Evolutionary conservation across 805 yeast genomes (phyloP).

Genomic region (Danielia oregonensis): DNA sequence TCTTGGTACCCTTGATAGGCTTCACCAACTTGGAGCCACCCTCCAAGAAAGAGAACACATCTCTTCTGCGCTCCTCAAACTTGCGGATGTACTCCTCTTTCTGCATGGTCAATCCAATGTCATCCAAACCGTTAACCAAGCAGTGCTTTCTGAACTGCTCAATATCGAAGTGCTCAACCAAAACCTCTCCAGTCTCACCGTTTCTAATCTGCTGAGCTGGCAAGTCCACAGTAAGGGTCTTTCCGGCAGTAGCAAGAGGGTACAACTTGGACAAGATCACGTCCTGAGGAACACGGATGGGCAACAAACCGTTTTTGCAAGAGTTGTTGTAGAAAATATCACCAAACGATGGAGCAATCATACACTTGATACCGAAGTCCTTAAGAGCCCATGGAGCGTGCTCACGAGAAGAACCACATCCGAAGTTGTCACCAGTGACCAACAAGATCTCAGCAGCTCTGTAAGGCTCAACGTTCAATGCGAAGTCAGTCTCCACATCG

Average conservation of each 20-base stretch:
- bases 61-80: constrained; percentile 76
- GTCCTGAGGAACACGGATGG: constrained; percentile 84
- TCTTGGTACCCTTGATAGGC: constrained; percentile 68
- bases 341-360: constrained; percentile 97
- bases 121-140: constrained; percentile 90
- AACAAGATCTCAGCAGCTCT: constrained; percentile 75
- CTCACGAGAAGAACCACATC: constrained; percentile 98
- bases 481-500: constrained; percentile 82
- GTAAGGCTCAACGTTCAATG: constrained; percentile 82
- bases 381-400: constrained; percentile 99
- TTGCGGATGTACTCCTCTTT: constrained; percentile 72
- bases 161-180: constrained; percentile 80
- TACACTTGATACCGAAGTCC: constrained; percentile 93
- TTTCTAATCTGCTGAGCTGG: constrained; percentile 79
- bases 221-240: constrained; percentile 72
- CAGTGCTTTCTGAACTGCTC: constrained; percentile 95
- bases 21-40: constrained; percentile 70
- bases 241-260: constrained; percentile 77
- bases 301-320: constrained; percentile 91
- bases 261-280: constrained; percentile 66
- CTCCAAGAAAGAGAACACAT: constrained; percentile 86
- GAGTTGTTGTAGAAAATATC: constrained; percentile 98
- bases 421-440: constrained; percentile 95
- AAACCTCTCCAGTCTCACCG: constrained; percentile 56
- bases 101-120: constrained; percentile 91